Base-by-base conservation (phyloP, 2,329 filamentous ascomycete species). In the Cylindrodendrum hubeiense region DNA sequence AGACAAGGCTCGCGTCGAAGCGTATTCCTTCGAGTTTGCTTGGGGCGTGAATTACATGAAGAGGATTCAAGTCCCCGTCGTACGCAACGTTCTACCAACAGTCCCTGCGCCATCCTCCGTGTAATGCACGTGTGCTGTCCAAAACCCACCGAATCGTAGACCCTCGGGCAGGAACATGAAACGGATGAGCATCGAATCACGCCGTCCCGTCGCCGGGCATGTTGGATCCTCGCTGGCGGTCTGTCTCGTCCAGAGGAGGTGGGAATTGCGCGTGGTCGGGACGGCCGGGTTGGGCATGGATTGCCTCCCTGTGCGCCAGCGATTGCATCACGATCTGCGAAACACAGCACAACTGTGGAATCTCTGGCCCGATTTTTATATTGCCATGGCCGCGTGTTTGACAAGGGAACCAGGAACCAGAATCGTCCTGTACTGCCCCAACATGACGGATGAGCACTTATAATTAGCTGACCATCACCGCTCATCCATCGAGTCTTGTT, bases 241-340 rank as follows among this genome's bases (percentile, higher is more conserved):
- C 30, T 34, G 21, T 50, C 33, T 30, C 21, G 55, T 50, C 30
- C 39, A 21, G 9, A 50, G 33, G 4, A n/a, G 30, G 17, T 9
- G 22, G 44, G 24, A 22, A 43, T 37, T 34, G n/a, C 47, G 12
- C 10, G 28, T 30, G 47, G 4, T 28, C 26, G 28, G 47, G 47
- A 21, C 17, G n/a, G n/a, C 47, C 47, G 28, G 28, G 28, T 41
- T n/a, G 26, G 39, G 21, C 24, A 44, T 51, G 52, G 59, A 56
- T 39, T 33, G 50, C 28, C n/a, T 26, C 34, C 37, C 28, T 58
- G 43, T 61, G 39, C 56, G 50, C 64, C 66, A 41, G 49, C 67
- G 52, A 67, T 58, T 66, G 57, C 67, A 71, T 66, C 51, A 69
- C 57, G 70, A 74, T 74, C 72, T 64, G 64, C 68, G 52, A 39